Percentiles rank a stretch among this genome's conserved stretches.
phyloP scores from a whole-genome alignment of 768 basidiomycete genomes.

The Boletales sp. region DNA sequence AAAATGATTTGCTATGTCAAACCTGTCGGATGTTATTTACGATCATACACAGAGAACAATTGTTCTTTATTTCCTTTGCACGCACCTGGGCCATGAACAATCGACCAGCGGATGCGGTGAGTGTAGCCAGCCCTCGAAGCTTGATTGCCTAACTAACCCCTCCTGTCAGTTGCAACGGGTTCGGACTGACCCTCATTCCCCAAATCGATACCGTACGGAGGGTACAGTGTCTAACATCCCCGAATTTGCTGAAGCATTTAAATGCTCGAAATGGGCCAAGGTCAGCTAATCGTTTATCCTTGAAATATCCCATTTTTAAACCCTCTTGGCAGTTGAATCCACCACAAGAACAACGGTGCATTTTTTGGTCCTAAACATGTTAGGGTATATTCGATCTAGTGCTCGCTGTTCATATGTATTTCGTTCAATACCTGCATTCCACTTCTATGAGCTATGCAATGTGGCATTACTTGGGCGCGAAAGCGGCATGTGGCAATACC shows the following conservation, averaged over 20 bases:
- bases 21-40: background rate
- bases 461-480: background rate
- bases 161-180: constrained; percentile 62
- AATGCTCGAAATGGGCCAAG: constrained; percentile 72
- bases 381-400: constrained; percentile 5
- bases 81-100: constrained; percentile 84
- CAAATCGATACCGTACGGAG: constrained; percentile 72
- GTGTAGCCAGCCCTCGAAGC: constrained; percentile 20
- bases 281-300: constrained; percentile 36
- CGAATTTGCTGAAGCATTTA: constrained; percentile 86
- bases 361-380: constrained; percentile 60
- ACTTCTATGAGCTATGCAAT: constrained; percentile 1
- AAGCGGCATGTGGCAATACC: background rate
- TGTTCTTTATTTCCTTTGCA: constrained; percentile 91
- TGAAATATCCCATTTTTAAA: background rate
- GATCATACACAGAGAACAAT: constrained; percentile 62
- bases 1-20: constrained; percentile 5
- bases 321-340: constrained; percentile 63
- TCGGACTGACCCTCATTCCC: constrained; percentile 87
- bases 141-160: background rate
- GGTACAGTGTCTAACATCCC: constrained; percentile 86
- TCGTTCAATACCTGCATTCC: constrained; percentile 2
- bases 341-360: constrained; percentile 71
- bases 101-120: constrained; percentile 72
- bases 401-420: constrained; percentile 17